A percentile compares a stretch with the other conserved stretches of the same genome.
These are phyloP conservation scores for Cutaneotrichosporon sp. DNA, from an alignment of 1,284 basidiomycete species.

Conservation along the genomic window DNA sequence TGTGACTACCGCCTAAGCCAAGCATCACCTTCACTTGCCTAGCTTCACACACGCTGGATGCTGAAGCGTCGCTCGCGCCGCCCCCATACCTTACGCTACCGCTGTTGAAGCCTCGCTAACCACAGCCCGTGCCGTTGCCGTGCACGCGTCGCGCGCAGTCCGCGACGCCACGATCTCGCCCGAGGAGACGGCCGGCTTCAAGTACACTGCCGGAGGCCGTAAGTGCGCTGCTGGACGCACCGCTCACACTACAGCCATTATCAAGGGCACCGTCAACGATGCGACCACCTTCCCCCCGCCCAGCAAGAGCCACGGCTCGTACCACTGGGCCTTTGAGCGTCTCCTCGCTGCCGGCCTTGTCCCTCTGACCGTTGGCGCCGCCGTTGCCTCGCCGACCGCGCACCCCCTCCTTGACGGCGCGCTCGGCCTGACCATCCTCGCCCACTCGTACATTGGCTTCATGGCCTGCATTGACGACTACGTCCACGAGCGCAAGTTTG, in stretches of 20 bases:
- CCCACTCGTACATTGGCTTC: constrained; percentile 88
- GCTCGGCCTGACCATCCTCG: constrained; percentile 76
- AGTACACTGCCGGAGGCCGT: constrained; percentile 42
- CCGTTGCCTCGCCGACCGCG: constrained; percentile 62
- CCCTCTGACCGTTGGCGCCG: constrained; percentile 77
- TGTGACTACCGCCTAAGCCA: too few relatives aligned
- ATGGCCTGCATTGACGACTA: constrained; percentile 78
- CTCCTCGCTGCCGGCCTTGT: constrained; percentile 80
- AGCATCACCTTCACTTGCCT: too few relatives aligned
- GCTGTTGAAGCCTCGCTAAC: constrained; percentile 6
- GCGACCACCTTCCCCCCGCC: constrained; percentile 81
- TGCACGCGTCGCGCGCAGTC: constrained; percentile 30
- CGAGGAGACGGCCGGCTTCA: constrained; percentile 46
- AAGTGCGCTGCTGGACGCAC: not conserved
- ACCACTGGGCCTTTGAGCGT: constrained; percentile 98
- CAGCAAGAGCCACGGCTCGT: constrained; percentile 76
- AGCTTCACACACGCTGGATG: not conserved
- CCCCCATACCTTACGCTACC: not conserved
- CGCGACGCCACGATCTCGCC: constrained; percentile 25
- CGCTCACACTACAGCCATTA: constrained; percentile 61
- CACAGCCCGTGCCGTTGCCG: constrained; percentile 33
- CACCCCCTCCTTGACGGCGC: constrained; percentile 83
- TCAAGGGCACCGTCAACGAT: constrained; percentile 93
- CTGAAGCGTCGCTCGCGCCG: not conserved
- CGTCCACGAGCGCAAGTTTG: constrained; percentile 89